Evolutionary conservation across 2,329 filamentous ascomycete genomes (phyloP).

Genomic region (Xylariaceae sp.): DNA sequence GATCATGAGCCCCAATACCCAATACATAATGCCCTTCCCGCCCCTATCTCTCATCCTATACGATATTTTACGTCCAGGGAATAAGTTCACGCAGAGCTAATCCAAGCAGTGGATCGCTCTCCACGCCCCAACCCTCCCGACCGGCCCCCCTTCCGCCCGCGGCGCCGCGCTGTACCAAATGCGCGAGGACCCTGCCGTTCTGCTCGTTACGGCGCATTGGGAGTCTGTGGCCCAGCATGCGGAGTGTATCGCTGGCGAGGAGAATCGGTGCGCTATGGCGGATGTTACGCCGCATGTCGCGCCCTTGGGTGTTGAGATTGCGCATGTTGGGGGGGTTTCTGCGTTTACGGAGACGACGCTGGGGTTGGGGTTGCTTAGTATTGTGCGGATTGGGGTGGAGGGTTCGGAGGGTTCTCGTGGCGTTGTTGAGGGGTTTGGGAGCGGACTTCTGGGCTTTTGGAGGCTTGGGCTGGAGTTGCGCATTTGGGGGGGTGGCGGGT

Average conservation of each 20-base stretch:
- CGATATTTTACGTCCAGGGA: too few relatives aligned
- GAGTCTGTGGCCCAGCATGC: conserved; percentile 21
- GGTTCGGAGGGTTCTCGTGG: conserved; percentile 5
- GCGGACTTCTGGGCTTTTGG: conserved; percentile 2
- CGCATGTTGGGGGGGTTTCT: conserved; percentile 15
- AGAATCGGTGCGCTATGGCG: conserved; percentile 13
- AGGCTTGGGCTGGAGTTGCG: conserved; percentile 4
- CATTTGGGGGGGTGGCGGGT: conserved; percentile 22
- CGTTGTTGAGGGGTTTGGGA: conserved; percentile 15
- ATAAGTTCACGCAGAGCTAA: too few relatives aligned
- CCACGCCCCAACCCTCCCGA: conserved; percentile 9
- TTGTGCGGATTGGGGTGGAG: conserved; percentile 15
- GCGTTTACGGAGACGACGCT: conserved; percentile 12
- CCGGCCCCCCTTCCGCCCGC: conserved; percentile 16
- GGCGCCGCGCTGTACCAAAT: conserved; percentile 23
- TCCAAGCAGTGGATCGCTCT: conserved; percentile 12
- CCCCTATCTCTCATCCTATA: too few relatives aligned
- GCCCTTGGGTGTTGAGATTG: neutral
- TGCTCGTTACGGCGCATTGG: conserved; percentile 26
- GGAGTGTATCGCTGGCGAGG: conserved; percentile 17
- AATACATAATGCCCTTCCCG: too few relatives aligned
- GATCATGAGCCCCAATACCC: too few relatives aligned
- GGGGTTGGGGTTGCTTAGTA: conserved; percentile 11
- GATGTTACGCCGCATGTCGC: conserved; percentile 1
- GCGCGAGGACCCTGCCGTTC: conserved; percentile 13